phyloP scores from a whole-genome alignment of 495 filamentous ascomycete species.

The Filosporella fistucella region DNA sequence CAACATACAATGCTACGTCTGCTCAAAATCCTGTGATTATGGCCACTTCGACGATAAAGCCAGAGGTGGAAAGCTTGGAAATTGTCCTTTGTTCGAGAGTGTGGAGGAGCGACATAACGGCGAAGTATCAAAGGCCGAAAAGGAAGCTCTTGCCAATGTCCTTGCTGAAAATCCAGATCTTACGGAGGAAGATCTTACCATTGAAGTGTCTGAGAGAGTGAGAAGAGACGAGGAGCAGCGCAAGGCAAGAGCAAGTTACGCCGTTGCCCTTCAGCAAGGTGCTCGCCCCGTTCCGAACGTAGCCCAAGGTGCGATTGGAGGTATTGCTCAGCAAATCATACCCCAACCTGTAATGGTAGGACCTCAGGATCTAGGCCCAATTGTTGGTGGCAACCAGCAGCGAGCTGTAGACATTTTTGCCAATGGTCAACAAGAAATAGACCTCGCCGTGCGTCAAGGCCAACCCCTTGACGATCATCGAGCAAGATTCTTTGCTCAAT shows the following conservation, averaged over 20 bases:
- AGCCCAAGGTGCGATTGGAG: too few species aligned
- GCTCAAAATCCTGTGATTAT: slow-evolving; percentile 54
- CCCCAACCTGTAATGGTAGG: too few species aligned
- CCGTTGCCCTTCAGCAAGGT: too few species aligned
- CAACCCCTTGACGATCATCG: too few species aligned
- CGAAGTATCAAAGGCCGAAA: slow-evolving; percentile 64
- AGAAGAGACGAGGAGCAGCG: slow-evolving; percentile 30
- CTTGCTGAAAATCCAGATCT: slow-evolving; percentile 56
- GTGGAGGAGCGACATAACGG: slow-evolving; percentile 54
- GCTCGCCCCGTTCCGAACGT: too few species aligned
- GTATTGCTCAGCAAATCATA: too few species aligned
- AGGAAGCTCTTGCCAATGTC: slow-evolving; percentile 50
- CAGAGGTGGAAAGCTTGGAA: slow-evolving; percentile 39
- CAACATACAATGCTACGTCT: slow-evolving; percentile 69
- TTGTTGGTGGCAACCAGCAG: too few species aligned
- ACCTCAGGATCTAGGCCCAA: too few species aligned
- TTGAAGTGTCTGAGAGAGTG: slow-evolving; percentile 55
- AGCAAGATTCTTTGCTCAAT: too few species aligned
- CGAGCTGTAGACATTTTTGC: too few species aligned
- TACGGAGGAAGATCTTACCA: slow-evolving; percentile 47
- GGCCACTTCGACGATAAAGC: slow-evolving; percentile 44
- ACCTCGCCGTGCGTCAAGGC: too few species aligned
- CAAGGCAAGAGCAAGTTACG: slow-evolving; percentile 11
- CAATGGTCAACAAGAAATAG: too few species aligned
- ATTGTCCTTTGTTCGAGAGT: slow-evolving; percentile 66